These are phyloP conservation scores for Stentor coeruleus DNA, from an alignment of 73 alveolate species.

Conservation along the genomic window DNA sequence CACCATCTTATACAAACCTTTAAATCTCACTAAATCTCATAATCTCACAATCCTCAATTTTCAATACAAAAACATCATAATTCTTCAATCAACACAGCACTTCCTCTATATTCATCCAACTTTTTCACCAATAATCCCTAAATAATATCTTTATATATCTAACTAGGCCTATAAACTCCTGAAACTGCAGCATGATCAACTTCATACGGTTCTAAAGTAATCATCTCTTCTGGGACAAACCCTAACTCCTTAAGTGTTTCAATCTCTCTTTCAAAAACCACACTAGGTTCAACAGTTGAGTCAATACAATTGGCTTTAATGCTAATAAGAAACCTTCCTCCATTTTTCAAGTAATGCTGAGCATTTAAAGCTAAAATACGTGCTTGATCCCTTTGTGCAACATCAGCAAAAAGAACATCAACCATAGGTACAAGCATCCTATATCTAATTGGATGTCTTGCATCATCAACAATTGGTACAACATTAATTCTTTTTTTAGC, in stretches of 20 bases:
- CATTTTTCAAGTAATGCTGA: conserved; percentile 86
- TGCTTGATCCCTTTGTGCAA: conserved; percentile 97
- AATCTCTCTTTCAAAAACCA: conserved; percentile 83
- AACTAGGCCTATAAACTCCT: conserved; percentile 90
- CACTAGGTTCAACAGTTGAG: conserved; percentile 97
- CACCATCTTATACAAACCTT: too few relatives aligned
- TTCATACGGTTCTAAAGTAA: conserved; percentile 98
- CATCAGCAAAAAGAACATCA: conserved; percentile 98
- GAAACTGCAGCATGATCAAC: conserved; percentile 98
- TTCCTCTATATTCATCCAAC: too few relatives aligned
- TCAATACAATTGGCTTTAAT: conserved; percentile 98
- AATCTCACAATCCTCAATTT: too few relatives aligned
- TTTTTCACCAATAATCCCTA: too few relatives aligned
- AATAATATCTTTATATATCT: too few relatives aligned
- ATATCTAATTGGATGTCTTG: conserved; percentile 97
- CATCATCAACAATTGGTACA: conserved; percentile 99
- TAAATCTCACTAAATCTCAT: too few relatives aligned
- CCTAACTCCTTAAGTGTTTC: conserved; percentile 72
- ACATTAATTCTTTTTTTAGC: conserved; percentile 83
- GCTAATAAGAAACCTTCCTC: conserved; percentile 94
- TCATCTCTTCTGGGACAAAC: conserved; percentile 87
- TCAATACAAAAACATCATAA: too few relatives aligned
- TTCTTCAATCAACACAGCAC: too few relatives aligned
- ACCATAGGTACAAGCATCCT: conserved; percentile 99
- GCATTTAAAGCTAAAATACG: conserved; percentile 92